phyloP scores from a whole-genome alignment of 2,329 filamentous ascomycete genomes.

The Pezicula neosporulosa region DNA sequence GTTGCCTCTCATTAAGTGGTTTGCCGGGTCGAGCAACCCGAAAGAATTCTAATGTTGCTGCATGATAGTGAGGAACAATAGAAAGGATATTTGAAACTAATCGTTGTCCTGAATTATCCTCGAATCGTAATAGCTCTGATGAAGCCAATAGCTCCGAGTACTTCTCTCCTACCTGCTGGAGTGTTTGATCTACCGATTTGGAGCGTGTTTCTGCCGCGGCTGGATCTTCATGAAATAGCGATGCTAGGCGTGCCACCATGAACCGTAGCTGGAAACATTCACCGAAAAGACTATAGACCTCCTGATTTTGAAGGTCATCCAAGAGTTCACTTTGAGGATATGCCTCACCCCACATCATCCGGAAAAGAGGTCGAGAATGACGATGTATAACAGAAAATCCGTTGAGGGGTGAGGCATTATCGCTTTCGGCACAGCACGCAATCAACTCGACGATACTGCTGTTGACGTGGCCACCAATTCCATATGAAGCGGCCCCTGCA shows the following conservation, averaged over 20 bases:
- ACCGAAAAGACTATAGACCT: slow-evolving; percentile 28
- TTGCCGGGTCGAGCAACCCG: slow-evolving; percentile 12
- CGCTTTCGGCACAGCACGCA: slow-evolving; percentile 17
- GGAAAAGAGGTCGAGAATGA: slow-evolving; percentile 31
- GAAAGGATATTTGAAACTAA: slow-evolving; percentile 31
- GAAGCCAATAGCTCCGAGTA: background rate
- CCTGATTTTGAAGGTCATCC: slow-evolving; percentile 33
- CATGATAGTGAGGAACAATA: slow-evolving; percentile 33
- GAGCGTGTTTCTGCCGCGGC: background rate
- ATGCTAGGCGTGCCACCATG: slow-evolving; percentile 28
- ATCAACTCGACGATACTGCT: slow-evolving; percentile 9
- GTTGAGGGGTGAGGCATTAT: background rate
- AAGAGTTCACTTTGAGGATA: slow-evolving; percentile 32
- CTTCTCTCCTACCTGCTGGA: background rate
- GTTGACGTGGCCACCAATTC: slow-evolving; percentile 30
- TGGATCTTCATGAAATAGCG: slow-evolving; percentile 16
- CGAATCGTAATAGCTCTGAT: slow-evolving; percentile 1
- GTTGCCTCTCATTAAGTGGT: background rate
- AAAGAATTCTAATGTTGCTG: slow-evolving; percentile 29
- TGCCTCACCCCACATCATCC: slow-evolving; percentile 29
- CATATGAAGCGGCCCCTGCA: slow-evolving; percentile 26
- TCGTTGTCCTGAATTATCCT: slow-evolving; percentile 22
- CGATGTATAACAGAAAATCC: slow-evolving; percentile 27
- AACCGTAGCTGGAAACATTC: slow-evolving; percentile 29
- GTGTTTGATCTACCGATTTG: background rate